Conservation (phyloP, 257 asterid genomes). For the Ballota nigra region DNA sequence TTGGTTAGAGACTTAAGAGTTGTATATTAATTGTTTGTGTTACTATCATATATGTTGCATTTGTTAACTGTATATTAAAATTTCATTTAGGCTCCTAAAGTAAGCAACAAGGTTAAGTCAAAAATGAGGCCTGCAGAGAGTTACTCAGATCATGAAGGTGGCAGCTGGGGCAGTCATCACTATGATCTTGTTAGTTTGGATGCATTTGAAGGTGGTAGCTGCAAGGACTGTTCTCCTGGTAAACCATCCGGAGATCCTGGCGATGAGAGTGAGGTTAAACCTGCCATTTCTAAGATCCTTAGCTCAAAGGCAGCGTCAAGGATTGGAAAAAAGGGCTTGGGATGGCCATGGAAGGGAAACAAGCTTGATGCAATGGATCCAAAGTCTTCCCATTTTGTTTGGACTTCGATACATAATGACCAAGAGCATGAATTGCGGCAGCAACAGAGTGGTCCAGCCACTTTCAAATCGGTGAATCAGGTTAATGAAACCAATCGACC, state of each 20-base stretch:
- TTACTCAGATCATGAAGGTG: conserved; percentile 54
- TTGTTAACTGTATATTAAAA: conserved; percentile 29
- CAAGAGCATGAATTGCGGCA: conserved; percentile 50
- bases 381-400: too few relatives aligned
- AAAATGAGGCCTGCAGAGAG: conserved; percentile 65
- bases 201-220: too few relatives aligned
- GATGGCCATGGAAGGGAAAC: conserved; percentile 88
- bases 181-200: too few relatives aligned
- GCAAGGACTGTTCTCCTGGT: conserved; percentile 37
- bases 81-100: conserved; percentile 67
- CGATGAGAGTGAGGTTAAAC: conserved; percentile 69
- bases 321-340: conserved; percentile 59
- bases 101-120: conserved; percentile 82
- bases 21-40: neutral
- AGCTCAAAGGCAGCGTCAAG: conserved; percentile 84
- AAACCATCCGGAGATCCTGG: conserved; percentile 57
- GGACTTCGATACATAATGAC: conserved; percentile 78
- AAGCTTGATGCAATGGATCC: too few relatives aligned
- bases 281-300: conserved; percentile 62
- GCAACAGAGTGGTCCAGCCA: conserved; percentile 33
- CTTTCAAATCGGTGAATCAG: conserved; percentile 44
- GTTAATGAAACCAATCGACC: conserved; percentile 38
- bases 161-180: conserved; percentile 60
- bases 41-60: conserved; percentile 3
- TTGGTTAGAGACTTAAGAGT: conserved; percentile 82